A percentile compares a stretch with the other conserved stretches of the same genome.
Conservation (phyloP, 2,329 filamentous ascomycete genomes). For the Exophiala alcalophila region DNA sequence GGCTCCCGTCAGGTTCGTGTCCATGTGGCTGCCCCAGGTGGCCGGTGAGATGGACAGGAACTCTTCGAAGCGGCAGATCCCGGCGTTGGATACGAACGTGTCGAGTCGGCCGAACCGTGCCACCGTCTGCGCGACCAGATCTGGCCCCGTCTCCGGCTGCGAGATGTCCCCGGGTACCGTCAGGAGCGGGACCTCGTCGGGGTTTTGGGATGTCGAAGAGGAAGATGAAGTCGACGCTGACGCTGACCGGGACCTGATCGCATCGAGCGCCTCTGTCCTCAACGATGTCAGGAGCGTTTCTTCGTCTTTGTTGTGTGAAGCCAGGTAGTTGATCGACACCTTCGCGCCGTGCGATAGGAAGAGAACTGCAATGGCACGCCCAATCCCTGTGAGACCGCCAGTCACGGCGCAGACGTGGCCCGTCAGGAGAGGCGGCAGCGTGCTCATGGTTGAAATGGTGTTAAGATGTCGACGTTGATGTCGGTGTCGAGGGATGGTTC, state of each 20-base stretch:
- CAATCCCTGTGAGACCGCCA: constrained; percentile 81
- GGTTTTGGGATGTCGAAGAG: constrained; percentile 4
- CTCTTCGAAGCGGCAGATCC: constrained; percentile 73
- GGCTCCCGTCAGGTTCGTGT: constrained; percentile 33
- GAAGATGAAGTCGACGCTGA: constrained; percentile 10
- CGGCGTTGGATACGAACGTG: constrained; percentile 36
- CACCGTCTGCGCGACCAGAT: constrained; percentile 58
- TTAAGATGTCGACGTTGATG: too few species aligned
- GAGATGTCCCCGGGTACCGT: constrained; percentile 75
- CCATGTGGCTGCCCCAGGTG: constrained; percentile 67
- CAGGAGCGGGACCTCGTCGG: constrained; percentile 40
- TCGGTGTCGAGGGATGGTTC: too few species aligned
- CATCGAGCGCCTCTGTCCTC: constrained; percentile 29
- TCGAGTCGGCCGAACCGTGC: constrained; percentile 33
- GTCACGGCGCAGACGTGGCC: constrained; percentile 83
- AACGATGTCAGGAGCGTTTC: constrained; percentile 27
- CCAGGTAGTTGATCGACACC: constrained; percentile 34
- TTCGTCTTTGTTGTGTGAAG: constrained; percentile 31
- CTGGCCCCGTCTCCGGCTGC: constrained; percentile 65
- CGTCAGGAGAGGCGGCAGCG: constrained; percentile 28
- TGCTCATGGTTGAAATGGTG: constrained; percentile 17
- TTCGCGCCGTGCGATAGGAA: constrained; percentile 50
- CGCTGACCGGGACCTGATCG: constrained; percentile 24
- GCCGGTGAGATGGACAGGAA: constrained; percentile 73
- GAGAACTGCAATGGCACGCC: constrained; percentile 76